Base-by-base conservation (phyloP, 805 yeast species). In the Cyberlindnera saturnus region DNA sequence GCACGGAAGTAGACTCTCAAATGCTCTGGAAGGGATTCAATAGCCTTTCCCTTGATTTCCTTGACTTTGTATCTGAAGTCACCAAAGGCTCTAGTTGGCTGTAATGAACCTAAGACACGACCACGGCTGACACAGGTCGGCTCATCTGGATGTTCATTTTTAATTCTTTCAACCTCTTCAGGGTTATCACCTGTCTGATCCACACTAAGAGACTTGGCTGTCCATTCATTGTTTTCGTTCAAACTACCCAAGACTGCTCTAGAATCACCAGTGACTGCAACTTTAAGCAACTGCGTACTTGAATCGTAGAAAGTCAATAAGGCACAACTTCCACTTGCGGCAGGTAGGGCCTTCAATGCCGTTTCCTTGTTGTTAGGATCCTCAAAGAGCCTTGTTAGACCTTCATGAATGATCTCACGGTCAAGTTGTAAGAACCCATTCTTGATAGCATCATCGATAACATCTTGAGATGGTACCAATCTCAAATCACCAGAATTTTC, bases 241-340 rank as follows among this genome's bases (percentile, higher is more conserved):
- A 81, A 69, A 1, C 86, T 78, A 7, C 96, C 96, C 33, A 91
- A 69, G 17, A 93, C 75, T 0, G 96, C 97, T 48, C 99, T 73
- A 0, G 97, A 90, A 61, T 93, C 99, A 40, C 99, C 99, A 0
- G 98, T 81, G 6, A 91, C 95, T 0, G 99, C 98, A 31, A 93
- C 95, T 51, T 87, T 82, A 53, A 93, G 72, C 28, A 74, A 65
- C 42, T 79, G 74, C 19, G 87, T 70, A 41, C 75, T 74, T 0
- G 96, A 79, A 63, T 93, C 96, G 64, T 84, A 93, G 55, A 87
- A 82, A 3, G 96, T 79, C 45, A 93, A 70, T 49, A 93, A 71
- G 0, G 95, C 97, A 67, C 99, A 93, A 1, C 97, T 83, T 0
- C 99, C 99, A 3, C 96, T 84, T 34, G 95, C 72, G 3, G 98